Evolutionary conservation across 2,329 filamentous ascomycete genomes (phyloP).

Genomic region (Exophiala xenobiotica): DNA sequence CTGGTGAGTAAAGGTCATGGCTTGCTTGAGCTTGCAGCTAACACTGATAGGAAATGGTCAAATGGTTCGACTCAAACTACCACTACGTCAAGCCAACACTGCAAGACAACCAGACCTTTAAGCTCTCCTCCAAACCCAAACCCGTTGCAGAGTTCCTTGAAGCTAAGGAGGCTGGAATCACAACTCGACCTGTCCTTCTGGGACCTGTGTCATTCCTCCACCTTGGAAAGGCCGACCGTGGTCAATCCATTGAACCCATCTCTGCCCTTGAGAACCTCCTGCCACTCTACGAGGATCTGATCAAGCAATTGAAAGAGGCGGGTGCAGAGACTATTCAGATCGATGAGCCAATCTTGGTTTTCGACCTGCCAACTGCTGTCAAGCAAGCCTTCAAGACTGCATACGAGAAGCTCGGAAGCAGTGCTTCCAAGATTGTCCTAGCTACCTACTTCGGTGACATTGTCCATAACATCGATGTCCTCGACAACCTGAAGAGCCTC

Average conservation of each 20-base stretch:
- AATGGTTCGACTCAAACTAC: constrained; percentile 99
- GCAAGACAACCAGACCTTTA: constrained; percentile 95
- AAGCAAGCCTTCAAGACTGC: constrained; percentile 98
- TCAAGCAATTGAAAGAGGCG: constrained; percentile 89
- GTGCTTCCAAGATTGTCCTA: constrained; percentile 83
- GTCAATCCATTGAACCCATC: constrained; percentile 88
- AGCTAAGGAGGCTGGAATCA: constrained; percentile 94
- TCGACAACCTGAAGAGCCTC: constrained; percentile 70
- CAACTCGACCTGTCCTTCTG: constrained; percentile 88
- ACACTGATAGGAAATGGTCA: constrained; percentile 81
- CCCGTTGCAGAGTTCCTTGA: constrained; percentile 91
- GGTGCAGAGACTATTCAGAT: constrained; percentile 97
- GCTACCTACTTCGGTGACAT: constrained; percentile 99
- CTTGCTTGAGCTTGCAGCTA: background rate
- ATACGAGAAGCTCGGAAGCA: constrained; percentile 84
- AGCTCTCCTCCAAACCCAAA: constrained; percentile 83
- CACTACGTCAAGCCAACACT: constrained; percentile 99
- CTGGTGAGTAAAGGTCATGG: constrained; percentile 54
- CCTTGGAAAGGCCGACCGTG: constrained; percentile 97
- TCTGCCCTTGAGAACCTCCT: constrained; percentile 89
- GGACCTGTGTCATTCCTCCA: constrained; percentile 97
- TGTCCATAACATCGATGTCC: constrained; percentile 94
- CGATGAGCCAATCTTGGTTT: constrained; percentile 95
- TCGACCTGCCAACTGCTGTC: constrained; percentile 83
- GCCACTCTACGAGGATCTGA: constrained; percentile 90